Conservation (phyloP, 2,329 filamentous ascomycete genomes). For the Lojkania enalia region DNA sequence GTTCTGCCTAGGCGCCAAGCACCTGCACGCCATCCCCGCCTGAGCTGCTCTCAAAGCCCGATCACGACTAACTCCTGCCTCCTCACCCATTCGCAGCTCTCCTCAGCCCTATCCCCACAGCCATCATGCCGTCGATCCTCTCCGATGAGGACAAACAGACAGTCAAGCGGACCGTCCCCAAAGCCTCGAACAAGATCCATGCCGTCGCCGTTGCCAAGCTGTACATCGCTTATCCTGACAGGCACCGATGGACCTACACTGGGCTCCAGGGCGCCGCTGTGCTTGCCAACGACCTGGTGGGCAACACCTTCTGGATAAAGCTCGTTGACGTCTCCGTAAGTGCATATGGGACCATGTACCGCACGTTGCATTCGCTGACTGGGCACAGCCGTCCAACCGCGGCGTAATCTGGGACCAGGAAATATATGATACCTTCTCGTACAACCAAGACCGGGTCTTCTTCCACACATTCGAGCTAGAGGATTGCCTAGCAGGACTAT, state of each 20-base stretch:
- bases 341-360: constrained; percentile 17
- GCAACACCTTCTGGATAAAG: constrained; percentile 96
- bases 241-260: constrained; percentile 87
- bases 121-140: constrained; percentile 66
- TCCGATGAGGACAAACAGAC: constrained; percentile 94
- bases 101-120: constrained; percentile 6
- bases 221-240: constrained; percentile 88
- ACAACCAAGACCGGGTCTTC: constrained; percentile 96
- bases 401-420: constrained; percentile 98
- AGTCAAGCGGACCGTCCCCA: constrained; percentile 91
- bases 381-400: constrained; percentile 68
- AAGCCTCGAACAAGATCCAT: constrained; percentile 95
- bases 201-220: constrained; percentile 91
- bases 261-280: constrained; percentile 90
- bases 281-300: constrained; percentile 89
- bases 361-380: constrained; percentile 9
- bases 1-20: constrained; percentile 31
- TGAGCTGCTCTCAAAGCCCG: constrained; percentile 27
- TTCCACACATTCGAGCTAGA: constrained; percentile 98
- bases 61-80: constrained; percentile 5
- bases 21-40: constrained; percentile 27
- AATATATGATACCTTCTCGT: constrained; percentile 91
- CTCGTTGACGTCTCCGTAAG: constrained; percentile 93
- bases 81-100: constrained; percentile 17
- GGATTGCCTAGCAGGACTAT: constrained; percentile 84